Evolutionary conservation across 164 flowering plant genomes (phyloP).

Genomic region (Warburgia ugandensis): DNA sequence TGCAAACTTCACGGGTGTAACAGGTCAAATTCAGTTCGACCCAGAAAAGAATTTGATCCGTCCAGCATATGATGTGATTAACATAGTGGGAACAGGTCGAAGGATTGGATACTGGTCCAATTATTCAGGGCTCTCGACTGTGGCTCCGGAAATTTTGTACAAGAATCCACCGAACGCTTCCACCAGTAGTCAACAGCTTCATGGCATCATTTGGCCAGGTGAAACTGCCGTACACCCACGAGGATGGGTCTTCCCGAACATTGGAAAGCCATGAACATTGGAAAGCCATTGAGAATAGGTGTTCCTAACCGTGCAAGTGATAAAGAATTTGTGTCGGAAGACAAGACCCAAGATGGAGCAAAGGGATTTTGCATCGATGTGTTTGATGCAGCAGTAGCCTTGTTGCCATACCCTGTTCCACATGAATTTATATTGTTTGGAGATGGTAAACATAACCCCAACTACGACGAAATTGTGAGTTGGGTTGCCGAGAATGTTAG

Average conservation of each 20-base stretch:
- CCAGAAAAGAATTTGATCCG: constrained; percentile 41
- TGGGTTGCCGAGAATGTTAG: constrained; percentile 62
- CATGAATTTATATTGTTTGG: constrained; percentile 54
- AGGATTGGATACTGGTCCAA: constrained; percentile 86
- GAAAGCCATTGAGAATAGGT: constrained; percentile 60
- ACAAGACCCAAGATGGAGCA: constrained; percentile 37
- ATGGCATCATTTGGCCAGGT: constrained; percentile 80
- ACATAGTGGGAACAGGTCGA: constrained; percentile 53
- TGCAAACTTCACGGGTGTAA: constrained; percentile 59
- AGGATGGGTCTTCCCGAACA: constrained; percentile 95
- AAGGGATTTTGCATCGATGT: constrained; percentile 78
- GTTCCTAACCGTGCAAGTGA: constrained; percentile 70
- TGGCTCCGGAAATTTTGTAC: constrained; percentile 61
- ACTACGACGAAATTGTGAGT: constrained; percentile 40
- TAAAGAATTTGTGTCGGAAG: constrained; percentile 52
- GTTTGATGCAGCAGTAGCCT: constrained; percentile 67
- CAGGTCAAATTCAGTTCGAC: constrained; percentile 60
- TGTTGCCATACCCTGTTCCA: constrained; percentile 81
- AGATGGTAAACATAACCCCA: constrained; percentile 58
- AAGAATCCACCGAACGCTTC: constrained; percentile 43
- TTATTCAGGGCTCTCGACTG: constrained; percentile 61
- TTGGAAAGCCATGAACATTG: no score
- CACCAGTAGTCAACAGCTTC: constrained; percentile 44
- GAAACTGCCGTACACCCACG: constrained; percentile 48
- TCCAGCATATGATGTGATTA: constrained; percentile 67